Percentiles rank a stretch among this genome's conserved stretches.
Conservation (phyloP, 2,329 filamentous ascomycete genomes). For the Parasarocladium wereldwijsianum region DNA sequence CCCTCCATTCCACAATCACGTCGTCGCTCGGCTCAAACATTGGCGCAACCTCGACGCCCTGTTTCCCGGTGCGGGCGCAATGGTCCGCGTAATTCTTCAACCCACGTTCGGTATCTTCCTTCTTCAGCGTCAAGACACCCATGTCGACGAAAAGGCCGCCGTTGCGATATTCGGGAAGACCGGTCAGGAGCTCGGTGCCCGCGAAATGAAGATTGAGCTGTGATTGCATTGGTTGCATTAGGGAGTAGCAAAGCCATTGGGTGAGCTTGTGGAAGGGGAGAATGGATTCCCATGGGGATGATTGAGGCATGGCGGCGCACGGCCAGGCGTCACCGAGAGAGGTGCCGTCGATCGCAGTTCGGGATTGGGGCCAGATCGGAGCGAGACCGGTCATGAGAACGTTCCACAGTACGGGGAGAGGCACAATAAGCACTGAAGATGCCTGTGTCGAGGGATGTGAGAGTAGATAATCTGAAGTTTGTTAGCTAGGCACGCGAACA, state of each 20-base stretch:
- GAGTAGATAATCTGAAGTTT: slow-evolving; percentile 69
- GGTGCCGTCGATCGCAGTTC: slow-evolving; percentile 75
- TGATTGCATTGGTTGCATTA: slow-evolving; percentile 82
- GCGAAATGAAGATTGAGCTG: slow-evolving; percentile 69
- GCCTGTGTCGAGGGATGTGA: slow-evolving; percentile 82
- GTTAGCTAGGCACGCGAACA: slow-evolving; percentile 7
- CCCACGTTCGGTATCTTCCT: slow-evolving; percentile 54
- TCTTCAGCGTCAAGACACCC: slow-evolving; percentile 64
- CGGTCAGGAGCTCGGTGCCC: slow-evolving; percentile 69
- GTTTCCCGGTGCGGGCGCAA: slow-evolving; percentile 55
- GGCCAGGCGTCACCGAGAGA: slow-evolving; percentile 92
- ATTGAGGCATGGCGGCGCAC: slow-evolving; percentile 64
- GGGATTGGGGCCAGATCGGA: slow-evolving; percentile 76
- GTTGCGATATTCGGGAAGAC: slow-evolving; percentile 83
- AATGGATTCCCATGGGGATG: slow-evolving; percentile 58
- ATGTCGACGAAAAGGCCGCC: slow-evolving; percentile 79
- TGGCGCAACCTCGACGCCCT: slow-evolving; percentile 37
- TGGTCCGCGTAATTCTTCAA: slow-evolving; percentile 49
- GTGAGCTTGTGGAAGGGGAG: slow-evolving; percentile 89
- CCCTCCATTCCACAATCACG: slow-evolving; percentile 52
- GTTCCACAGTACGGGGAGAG: slow-evolving; percentile 78
- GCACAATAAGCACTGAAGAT: slow-evolving; percentile 74
- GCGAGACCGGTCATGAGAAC: slow-evolving; percentile 77
- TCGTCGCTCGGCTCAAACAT: slow-evolving; percentile 46
- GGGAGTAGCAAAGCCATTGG: slow-evolving; percentile 86